Evolutionary conservation across 176 grass and related monocot genomes (phyloP).

Genomic region (Stipa capillata): DNA sequence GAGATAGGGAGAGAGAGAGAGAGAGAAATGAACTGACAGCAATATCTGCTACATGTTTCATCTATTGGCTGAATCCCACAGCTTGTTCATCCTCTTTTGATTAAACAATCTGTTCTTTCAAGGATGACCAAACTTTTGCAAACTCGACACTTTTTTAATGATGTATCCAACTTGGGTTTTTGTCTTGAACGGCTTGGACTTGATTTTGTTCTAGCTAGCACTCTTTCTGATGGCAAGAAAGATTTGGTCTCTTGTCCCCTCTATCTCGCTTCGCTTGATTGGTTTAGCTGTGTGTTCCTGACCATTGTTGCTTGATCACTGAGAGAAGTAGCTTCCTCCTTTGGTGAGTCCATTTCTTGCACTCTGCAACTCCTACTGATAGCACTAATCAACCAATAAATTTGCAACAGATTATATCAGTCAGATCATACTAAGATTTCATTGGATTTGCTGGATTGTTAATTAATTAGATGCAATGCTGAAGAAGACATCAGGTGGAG

Average conservation of each 20-base stretch:
- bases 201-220: neutral
- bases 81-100: neutral
- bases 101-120: neutral
- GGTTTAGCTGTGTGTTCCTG: neutral
- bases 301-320: neutral
- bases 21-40: neutral
- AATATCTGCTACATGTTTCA: neutral
- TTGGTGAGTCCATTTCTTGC: neutral
- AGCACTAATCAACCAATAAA: neutral
- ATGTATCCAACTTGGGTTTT: neutral
- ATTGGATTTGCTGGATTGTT: neutral
- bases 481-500: neutral
- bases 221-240: neutral
- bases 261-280: neutral
- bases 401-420: neutral
- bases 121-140: neutral
- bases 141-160: neutral
- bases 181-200: neutral
- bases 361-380: neutral
- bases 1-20: neutral
- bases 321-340: neutral
- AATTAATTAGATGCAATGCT: constrained; percentile 1
- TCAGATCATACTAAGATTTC: neutral
- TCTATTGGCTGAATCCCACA: neutral
- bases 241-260: neutral